Evolutionary conservation across 768 basidiomycete genomes (phyloP), one percentile per base, ranked within the genome.

Genomic region (Lanmaoa pseudosensibilis): DNA sequence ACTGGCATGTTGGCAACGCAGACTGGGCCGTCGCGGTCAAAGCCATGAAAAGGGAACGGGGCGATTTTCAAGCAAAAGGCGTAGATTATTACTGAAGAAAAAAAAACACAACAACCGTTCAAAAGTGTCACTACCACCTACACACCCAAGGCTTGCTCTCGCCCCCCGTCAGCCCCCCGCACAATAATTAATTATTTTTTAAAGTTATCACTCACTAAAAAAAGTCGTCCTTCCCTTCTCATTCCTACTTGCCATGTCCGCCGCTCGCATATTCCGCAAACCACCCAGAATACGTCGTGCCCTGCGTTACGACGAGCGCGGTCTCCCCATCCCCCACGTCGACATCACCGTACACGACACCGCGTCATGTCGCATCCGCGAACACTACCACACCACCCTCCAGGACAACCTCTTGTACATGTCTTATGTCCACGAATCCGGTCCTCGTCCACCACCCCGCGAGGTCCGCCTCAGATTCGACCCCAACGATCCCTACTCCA

Each of bases 321-420:
- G 80, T n/a, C 80, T 92, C 9, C 90, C 90, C n/a, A 77, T 82
- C 41, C 90, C 90, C 2, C 89, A 86, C 63, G 81, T 85, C 62
- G 77, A 80, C 55, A 65, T 90, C 60, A 57, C 86, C 64, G 75
- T 87, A 36, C 86, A 87, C 66, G 85, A 91, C 66, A 87, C 84
- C 55, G 83, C 85, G 6, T 79, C 82, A 55, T 87, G 83, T 59
- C 85, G 95, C 40, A 81, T 94, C 52, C 78, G 80, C 52, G 86
- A 92, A 59, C 93, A 98, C 77, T 98, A 97, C 77, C 70, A 90
- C 72, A 75, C 77, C 38, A 87, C 94, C 10, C 80, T 98, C 57
- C 84, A 84, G 21, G 89, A 94, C 72, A 83, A 98, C 75, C 78
- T 94, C 64, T 85, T 98, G 82, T 99, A 99, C 81, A 87, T 98